phyloP scores from a whole-genome alignment of 495 filamentous ascomycete genomes.

The Friedmanniomyces endolithicus region DNA sequence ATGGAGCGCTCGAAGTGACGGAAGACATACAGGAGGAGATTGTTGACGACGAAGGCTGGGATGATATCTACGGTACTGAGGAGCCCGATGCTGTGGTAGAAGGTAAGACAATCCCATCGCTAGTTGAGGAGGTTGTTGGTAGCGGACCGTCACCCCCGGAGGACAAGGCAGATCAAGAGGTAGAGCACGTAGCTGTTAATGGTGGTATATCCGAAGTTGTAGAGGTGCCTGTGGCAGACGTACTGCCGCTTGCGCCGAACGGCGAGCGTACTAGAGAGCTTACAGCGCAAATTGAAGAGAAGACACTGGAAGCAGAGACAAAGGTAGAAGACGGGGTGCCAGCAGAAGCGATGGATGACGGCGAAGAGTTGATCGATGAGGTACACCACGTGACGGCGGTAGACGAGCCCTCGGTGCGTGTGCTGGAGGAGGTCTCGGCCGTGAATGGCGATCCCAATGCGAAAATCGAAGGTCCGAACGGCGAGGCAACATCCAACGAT shows the following conservation, averaged over 20 bases:
- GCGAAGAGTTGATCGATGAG: slow-evolving; percentile 7
- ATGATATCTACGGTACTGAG: slow-evolving; percentile 13
- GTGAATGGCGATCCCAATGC: slow-evolving; percentile 2
- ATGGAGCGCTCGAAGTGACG: slow-evolving; percentile 12
- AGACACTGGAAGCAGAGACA: neutral
- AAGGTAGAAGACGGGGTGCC: slow-evolving; percentile 8
- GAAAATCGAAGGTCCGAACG: neutral
- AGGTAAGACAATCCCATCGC: neutral
- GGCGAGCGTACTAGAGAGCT: neutral
- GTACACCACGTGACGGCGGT: neutral
- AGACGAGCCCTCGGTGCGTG: neutral
- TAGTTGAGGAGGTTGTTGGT: neutral
- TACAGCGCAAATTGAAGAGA: neutral
- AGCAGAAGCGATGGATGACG: slow-evolving; percentile 9
- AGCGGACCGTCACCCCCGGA: neutral
- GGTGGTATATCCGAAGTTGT: neutral
- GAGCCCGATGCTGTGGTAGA: neutral
- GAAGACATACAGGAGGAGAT: slow-evolving; percentile 17
- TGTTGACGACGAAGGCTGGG: slow-evolving; percentile 17
- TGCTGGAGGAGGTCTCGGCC: slow-evolving; percentile 3
- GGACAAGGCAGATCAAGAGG: neutral
- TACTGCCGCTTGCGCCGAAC: neutral
- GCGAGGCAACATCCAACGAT: neutral
- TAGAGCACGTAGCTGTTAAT: neutral
- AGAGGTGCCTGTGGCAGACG: neutral